Conservation (phyloP, 805 yeast genomes). For the Saccharomycopsis amapae region DNA sequence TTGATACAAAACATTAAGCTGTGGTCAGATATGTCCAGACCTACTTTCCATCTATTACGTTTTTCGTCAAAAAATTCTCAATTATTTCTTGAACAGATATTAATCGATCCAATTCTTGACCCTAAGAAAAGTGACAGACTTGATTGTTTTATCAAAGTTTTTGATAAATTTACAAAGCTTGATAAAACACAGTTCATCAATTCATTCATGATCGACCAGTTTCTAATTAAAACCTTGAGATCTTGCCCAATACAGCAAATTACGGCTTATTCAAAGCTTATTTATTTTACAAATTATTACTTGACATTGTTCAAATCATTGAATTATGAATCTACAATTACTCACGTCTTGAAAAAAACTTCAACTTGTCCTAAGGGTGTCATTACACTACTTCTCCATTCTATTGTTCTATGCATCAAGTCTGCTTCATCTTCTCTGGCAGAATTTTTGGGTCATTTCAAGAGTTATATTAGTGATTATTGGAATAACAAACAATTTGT, state of each 20-base stretch:
- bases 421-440: neutral
- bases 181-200: conserved; percentile 1
- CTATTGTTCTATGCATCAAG: neutral
- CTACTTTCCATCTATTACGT: conserved; percentile 3
- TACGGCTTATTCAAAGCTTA: neutral
- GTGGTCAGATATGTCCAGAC: conserved; percentile 2
- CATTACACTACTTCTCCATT: neutral
- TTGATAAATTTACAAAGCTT: conserved; percentile 1
- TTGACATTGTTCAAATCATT: neutral
- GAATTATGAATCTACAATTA: neutral
- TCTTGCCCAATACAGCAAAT: too few relatives aligned
- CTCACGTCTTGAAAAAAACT: neutral
- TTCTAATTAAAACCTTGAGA: too few relatives aligned
- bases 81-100: neutral
- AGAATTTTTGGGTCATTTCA: conserved; percentile 5
- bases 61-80: neutral
- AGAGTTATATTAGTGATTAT: conserved; percentile 1
- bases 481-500: conserved; percentile 14
- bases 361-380: neutral
- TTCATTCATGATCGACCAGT: too few relatives aligned
- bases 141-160: neutral
- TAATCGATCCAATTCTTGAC: neutral
- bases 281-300: neutral
- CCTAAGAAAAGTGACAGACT: neutral
- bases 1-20: neutral